These are phyloP conservation scores for Mucor lusitanicus DNA, from an alignment of 371 early-diverging fungal species.

Conservation along the genomic window DNA sequence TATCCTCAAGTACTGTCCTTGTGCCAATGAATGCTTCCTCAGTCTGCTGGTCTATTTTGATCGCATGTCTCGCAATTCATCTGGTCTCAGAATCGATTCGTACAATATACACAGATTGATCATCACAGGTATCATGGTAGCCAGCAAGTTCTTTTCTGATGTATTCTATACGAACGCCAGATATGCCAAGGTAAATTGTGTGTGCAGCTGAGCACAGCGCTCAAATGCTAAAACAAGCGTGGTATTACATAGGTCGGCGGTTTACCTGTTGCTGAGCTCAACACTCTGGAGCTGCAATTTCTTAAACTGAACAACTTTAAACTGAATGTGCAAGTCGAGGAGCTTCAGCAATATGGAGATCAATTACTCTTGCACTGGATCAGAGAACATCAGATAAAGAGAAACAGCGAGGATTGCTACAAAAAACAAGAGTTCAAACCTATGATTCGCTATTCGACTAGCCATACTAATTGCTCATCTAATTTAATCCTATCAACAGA, in stretches of 20 bases:
- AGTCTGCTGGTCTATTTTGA: slow-evolving; percentile 81
- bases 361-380: slow-evolving; percentile 64
- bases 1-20: slow-evolving; percentile 78
- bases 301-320: slow-evolving; percentile 70
- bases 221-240: slow-evolving; percentile 22
- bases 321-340: slow-evolving; percentile 69
- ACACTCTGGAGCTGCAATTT: slow-evolving; percentile 88
- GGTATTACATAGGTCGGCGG: slow-evolving; percentile 82
- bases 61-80: slow-evolving; percentile 52
- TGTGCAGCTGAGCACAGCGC: neutral
- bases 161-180: slow-evolving; percentile 86
- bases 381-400: neutral
- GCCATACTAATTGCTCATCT: slow-evolving; percentile 11
- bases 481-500: slow-evolving; percentile 1
- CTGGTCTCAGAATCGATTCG: slow-evolving; percentile 70
- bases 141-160: slow-evolving; percentile 82
- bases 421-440: slow-evolving; percentile 3
- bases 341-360: slow-evolving; percentile 81
- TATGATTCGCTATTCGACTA: slow-evolving; percentile 7
- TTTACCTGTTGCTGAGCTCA: slow-evolving; percentile 85
- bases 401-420: neutral
- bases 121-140: slow-evolving; percentile 77
- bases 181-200: slow-evolving; percentile 66
- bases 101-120: slow-evolving; percentile 85
- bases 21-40: slow-evolving; percentile 75